phyloP scores from a whole-genome alignment of 768 basidiomycete genomes.

The Suillus occidentalis region DNA sequence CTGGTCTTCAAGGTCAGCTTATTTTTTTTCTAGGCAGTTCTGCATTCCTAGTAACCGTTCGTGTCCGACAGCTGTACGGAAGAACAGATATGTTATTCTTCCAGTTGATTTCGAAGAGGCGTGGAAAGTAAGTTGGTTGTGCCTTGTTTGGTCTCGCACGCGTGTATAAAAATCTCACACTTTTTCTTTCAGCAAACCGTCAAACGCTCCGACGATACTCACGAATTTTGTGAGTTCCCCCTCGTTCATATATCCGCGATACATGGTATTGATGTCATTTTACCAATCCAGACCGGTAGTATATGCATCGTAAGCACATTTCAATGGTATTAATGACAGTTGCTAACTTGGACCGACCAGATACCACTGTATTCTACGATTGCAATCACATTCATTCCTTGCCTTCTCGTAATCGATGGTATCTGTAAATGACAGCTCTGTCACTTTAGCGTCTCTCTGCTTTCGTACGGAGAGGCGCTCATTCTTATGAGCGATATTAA shows the following conservation, averaged over 20 bases:
- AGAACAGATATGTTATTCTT: conserved; percentile 96
- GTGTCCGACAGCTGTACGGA: conserved; percentile 74
- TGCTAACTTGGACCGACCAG: conserved; percentile 19
- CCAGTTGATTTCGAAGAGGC: conserved; percentile 98
- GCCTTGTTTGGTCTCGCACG: conserved; percentile 39
- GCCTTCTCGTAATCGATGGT: conserved; percentile 13
- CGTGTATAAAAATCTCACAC: conserved; percentile 32
- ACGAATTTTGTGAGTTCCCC: conserved; percentile 89
- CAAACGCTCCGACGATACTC: conserved; percentile 94
- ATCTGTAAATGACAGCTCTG: conserved; percentile 43
- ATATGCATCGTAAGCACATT: conserved; percentile 38
- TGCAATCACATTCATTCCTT: conserved; percentile 29
- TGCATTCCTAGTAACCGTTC: background rate
- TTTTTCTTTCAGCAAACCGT: conserved; percentile 77
- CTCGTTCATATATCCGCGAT: background rate
- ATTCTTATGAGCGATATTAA: conserved; percentile 82
- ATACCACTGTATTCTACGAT: conserved; percentile 36
- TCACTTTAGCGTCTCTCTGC: conserved; percentile 87
- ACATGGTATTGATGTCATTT: conserved; percentile 9
- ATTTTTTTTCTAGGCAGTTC: background rate
- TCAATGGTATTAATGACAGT: conserved; percentile 18
- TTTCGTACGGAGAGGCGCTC: conserved; percentile 67
- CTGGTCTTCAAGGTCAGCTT: conserved; percentile 84
- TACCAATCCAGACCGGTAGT: conserved; percentile 39
- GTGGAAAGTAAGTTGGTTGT: conserved; percentile 90